phyloP scores from a whole-genome alignment of 495 filamentous ascomycete genomes.

The Penicilliopsis zonata region DNA sequence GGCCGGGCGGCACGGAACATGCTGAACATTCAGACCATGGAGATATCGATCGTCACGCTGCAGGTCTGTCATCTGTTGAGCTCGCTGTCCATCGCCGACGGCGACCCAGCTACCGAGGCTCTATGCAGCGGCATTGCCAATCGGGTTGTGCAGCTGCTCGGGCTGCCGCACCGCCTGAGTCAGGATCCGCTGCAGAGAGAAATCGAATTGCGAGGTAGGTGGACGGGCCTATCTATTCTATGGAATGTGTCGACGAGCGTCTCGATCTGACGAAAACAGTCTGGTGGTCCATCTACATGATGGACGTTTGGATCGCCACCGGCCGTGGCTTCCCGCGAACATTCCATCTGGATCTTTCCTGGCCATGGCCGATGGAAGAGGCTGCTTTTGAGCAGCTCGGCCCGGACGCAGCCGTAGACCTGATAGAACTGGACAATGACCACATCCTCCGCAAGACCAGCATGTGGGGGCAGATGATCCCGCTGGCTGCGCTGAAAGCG shows the following conservation, averaged over 20 bases:
- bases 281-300: conserved; percentile 33
- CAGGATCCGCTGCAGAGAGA: too few species aligned
- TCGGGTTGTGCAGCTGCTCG: background rate
- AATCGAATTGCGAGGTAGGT: background rate
- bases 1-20: too few species aligned
- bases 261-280: too few species aligned
- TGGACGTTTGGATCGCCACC: conserved; percentile 28
- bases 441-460: too few species aligned
- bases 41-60: too few species aligned
- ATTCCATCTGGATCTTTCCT: conserved; percentile 9
- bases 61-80: too few species aligned
- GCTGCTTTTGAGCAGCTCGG: conserved; percentile 8
- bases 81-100: too few species aligned
- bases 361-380: conserved; percentile 21
- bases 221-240: background rate
- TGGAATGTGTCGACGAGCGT: background rate
- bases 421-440: conserved; percentile 10
- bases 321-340: conserved; percentile 20
- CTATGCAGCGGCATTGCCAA: background rate
- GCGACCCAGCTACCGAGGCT: conserved; percentile 1
- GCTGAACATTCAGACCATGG: too few species aligned
- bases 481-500: conserved; percentile 17
- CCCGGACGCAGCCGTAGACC: background rate
- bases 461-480: conserved; percentile 29
- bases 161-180: background rate